Base-by-base conservation (phyloP, 805 yeast genomes). In the Yueomyces sinensis region DNA sequence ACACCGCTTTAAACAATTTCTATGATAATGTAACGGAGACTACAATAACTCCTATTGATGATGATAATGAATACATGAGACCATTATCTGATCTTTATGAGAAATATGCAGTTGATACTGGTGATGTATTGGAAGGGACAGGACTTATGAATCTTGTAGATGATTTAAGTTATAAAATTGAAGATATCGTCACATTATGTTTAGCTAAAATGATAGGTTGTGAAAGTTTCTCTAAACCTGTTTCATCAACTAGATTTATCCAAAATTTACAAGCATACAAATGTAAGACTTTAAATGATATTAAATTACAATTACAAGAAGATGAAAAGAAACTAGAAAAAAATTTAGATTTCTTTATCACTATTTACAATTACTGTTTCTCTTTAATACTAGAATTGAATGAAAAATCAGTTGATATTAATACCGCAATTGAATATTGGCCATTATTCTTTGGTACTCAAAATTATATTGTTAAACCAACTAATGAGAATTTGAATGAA, bases 351-450 rank as follows among this genome's bases (percentile, higher is more conserved):
- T 70, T 68, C 37, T 72, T 78, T 45, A 66, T 68, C 34, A 52
- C 59, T 20, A 68, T 87, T 4, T 87, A 91, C 58, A 65, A 66
- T 24, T 87, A 72, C 56, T 66, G 93, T 0, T 89, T 80, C 58
- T 66, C 61, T 9, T 80, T 77, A 44, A 64, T 76, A 17, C 58
- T 76, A 32, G 89, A 76, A 4, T 7, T 11, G 11, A 73, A 75
- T 13, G 74, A 72, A 41, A 72, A 76, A 40, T 59, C 66, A 4
- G 49, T 87, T 16, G 61, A 52, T 37, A 53, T 63, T 3, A 87
- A 76, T 0, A 65, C 72, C 2, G 89, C 94, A 0, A 54, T 67
- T 2, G 82, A 72, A 15, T 82, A 84, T 58, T 89, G 96, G 97
- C 56, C 60, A 25, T 59, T 89, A 24, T 63, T 87, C 28, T 64